These are phyloP conservation scores for Carex sylvatica DNA, from an alignment of 202 grass and related monocot species.

Conservation along the genomic window DNA sequence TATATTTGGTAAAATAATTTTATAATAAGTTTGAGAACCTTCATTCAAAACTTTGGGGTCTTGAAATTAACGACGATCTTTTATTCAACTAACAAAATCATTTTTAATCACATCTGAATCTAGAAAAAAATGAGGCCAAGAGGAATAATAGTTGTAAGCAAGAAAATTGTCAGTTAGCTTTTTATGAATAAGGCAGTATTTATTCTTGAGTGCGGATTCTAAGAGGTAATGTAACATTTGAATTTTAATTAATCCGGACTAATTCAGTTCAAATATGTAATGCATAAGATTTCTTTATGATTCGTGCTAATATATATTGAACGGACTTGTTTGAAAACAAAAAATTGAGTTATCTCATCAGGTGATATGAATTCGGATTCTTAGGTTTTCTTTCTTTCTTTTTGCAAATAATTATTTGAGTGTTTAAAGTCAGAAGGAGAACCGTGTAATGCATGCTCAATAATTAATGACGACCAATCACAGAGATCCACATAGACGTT, in stretches of 20 bases:
- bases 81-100: not conserved
- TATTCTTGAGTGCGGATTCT: too few species aligned
- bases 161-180: not conserved
- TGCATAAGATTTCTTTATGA: too few species aligned
- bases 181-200: not conserved
- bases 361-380: not conserved
- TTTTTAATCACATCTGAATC: not conserved
- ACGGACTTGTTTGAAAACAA: too few species aligned
- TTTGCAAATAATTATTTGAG: not conserved
- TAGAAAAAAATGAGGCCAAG: not conserved
- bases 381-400: not conserved
- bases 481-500: not conserved
- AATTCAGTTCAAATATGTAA: too few species aligned
- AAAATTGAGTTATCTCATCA: too few species aligned
- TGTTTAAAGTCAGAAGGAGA: not conserved
- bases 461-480: not conserved
- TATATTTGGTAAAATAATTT: not conserved
- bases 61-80: not conserved
- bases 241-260: too few species aligned
- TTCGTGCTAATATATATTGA: too few species aligned
- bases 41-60: not conserved
- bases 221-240: too few species aligned
- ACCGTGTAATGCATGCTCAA: not conserved
- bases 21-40: not conserved
- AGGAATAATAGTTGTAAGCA: not conserved